phyloP scores from a whole-genome alignment of 495 filamentous ascomycete genomes.

The Cryomyces minteri region DNA sequence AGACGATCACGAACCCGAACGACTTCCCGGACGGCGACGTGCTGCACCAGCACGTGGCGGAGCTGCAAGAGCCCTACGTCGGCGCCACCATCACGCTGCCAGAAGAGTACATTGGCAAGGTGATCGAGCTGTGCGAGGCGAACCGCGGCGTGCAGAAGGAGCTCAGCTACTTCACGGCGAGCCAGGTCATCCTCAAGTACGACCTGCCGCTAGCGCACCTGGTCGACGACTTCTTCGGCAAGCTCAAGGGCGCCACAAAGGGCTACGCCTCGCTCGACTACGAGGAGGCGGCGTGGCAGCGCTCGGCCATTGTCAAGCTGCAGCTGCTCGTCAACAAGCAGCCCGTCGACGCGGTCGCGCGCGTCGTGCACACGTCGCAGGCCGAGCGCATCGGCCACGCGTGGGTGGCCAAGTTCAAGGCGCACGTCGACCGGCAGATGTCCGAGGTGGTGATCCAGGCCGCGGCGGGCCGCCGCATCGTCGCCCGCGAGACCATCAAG shows the following conservation, averaged over 20 bases:
- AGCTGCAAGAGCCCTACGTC: constrained; percentile 74
- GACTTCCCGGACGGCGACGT: constrained; percentile 65
- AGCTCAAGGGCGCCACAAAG: constrained; percentile 76
- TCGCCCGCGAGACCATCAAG: constrained; percentile 90
- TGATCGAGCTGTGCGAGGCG: constrained; percentile 86
- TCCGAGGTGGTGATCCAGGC: constrained; percentile 96
- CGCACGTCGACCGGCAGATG: constrained; percentile 88
- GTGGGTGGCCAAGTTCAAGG: constrained; percentile 95
- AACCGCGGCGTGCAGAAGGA: constrained; percentile 76
- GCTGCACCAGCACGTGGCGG: constrained; percentile 35
- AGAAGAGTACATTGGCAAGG: constrained; percentile 80
- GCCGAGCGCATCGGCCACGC: constrained; percentile 52
- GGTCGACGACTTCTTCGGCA: constrained; percentile 95
- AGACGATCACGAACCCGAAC: constrained; percentile 65
- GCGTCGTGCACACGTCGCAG: constrained; percentile 70
- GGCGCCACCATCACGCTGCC: constrained; percentile 75
- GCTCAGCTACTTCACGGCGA: constrained; percentile 80
- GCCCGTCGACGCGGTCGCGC: constrained; percentile 85
- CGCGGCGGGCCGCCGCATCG: constrained; percentile 59
- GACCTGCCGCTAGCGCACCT: constrained; percentile 70
- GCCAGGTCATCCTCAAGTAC: constrained; percentile 91
- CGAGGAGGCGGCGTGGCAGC: constrained; percentile 79
- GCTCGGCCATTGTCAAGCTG: constrained; percentile 68
- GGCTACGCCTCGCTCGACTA: constrained; percentile 80
- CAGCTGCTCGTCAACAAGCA: constrained; percentile 86